Conservation (phyloP, 169 alveolate species). For the Blepharisma undulans region DNA sequence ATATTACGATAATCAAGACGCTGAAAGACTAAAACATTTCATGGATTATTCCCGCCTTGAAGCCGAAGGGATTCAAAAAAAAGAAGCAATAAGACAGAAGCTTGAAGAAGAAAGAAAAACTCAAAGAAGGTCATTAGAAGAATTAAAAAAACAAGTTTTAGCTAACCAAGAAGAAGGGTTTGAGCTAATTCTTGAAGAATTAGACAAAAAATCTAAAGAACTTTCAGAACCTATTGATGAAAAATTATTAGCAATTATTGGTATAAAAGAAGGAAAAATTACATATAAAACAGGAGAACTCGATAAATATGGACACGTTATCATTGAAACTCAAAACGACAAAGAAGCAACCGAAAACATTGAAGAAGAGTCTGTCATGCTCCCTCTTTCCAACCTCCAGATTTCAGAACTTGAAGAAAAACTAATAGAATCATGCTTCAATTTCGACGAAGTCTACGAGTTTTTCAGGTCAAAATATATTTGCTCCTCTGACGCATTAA, state of each 20-base stretch:
- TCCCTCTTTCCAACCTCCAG: not conserved
- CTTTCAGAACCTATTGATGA: conserved; percentile 22
- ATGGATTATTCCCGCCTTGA: not conserved
- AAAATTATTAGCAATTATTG: not conserved
- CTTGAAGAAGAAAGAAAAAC: not conserved
- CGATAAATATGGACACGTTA: not conserved
- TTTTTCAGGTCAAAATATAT: not conserved
- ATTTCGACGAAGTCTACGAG: not conserved
- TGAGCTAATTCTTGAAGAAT: not conserved
- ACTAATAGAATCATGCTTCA: not conserved
- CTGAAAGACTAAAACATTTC: conserved; percentile 54
- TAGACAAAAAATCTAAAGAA: not conserved
- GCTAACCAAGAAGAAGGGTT: not conserved
- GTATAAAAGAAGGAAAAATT: not conserved
- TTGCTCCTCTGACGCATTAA: not conserved
- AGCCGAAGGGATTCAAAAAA: not conserved
- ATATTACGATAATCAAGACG: conserved; percentile 75
- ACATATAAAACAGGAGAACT: not conserved
- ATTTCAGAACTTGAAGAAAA: not conserved
- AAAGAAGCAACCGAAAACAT: not conserved
- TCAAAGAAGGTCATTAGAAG: not conserved
- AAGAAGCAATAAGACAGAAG: not conserved
- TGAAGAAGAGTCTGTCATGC: not conserved
- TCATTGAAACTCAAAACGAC: not conserved
- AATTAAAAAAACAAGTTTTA: not conserved